A percentile compares a stretch with the other conserved stretches of the same genome.
These are phyloP conservation scores for Barnettozyma hawaiiensis DNA, from an alignment of 1,139 yeast genomes.

Conservation along the genomic window DNA sequence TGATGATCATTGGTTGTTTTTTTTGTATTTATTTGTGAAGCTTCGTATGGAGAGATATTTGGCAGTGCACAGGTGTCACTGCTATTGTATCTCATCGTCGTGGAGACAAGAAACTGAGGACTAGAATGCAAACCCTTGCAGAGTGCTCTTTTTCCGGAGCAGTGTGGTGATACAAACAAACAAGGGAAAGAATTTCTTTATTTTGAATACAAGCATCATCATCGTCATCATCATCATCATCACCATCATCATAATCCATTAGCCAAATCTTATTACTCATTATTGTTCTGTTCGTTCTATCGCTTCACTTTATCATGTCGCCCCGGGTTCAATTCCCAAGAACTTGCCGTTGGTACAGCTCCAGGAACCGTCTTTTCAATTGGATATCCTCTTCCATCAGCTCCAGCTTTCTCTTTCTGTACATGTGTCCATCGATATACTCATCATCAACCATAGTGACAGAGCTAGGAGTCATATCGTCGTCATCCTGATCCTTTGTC, in stretches of 20 bases:
- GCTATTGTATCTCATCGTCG: background rate
- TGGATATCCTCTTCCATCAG: slow-evolving; percentile 1
- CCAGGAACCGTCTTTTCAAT: slow-evolving; percentile 2
- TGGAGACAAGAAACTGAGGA: background rate
- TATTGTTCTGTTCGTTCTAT: background rate
- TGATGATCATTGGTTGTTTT: background rate
- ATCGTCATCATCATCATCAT: too few species aligned
- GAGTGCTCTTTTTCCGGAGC: too few species aligned
- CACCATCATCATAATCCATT: background rate
- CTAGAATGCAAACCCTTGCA: too few species aligned
- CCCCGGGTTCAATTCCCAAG: background rate
- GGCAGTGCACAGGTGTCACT: background rate
- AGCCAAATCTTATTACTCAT: background rate
- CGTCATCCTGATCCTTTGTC: background rate
- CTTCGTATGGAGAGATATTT: background rate
- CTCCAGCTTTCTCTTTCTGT: slow-evolving; percentile 1
- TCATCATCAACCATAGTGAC: background rate
- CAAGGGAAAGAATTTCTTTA: too few species aligned
- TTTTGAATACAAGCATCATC: too few species aligned
- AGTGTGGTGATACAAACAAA: too few species aligned
- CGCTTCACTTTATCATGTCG: background rate
- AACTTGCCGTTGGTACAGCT: background rate
- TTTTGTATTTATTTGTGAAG: background rate
- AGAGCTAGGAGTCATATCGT: background rate
- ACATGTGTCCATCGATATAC: background rate